Percentiles rank a stretch among this genome's conserved stretches.
phyloP scores from a whole-genome alignment of 2,329 filamentous ascomycete genomes.

The Didymella segeticola region DNA sequence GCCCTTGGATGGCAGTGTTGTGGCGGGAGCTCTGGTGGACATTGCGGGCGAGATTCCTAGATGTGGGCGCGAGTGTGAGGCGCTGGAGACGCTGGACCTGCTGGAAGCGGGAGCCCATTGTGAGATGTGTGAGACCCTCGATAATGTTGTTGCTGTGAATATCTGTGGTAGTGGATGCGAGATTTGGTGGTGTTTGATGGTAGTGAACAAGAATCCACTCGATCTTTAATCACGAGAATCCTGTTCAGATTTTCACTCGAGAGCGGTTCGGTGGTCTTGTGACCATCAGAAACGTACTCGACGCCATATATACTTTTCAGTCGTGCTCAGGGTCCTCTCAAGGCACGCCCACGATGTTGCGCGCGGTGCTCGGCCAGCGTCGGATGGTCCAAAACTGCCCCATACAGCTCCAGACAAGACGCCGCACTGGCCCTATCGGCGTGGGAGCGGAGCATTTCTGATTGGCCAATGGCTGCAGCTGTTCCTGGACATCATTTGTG shows the following conservation, averaged over 20 bases:
- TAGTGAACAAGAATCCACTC: neutral
- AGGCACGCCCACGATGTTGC: slow-evolving; percentile 24
- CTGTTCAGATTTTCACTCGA: slow-evolving; percentile 8
- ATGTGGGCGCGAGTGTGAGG: slow-evolving; percentile 27
- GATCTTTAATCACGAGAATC: too few species aligned
- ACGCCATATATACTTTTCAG: slow-evolving; percentile 34
- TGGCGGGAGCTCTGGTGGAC: slow-evolving; percentile 42
- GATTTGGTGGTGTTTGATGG: neutral
- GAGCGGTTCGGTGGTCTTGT: slow-evolving; percentile 12
- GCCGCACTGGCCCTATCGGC: slow-evolving; percentile 6
- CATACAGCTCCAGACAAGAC: slow-evolving; percentile 13
- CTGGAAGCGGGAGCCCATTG: slow-evolving; percentile 33
- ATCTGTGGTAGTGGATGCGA: slow-evolving; percentile 3
- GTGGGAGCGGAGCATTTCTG: slow-evolving; percentile 13
- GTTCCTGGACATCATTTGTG: slow-evolving; percentile 7
- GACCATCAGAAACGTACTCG: slow-evolving; percentile 13
- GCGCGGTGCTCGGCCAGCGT: slow-evolving; percentile 36
- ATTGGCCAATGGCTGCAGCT: slow-evolving; percentile 14
- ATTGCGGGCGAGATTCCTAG: slow-evolving; percentile 33
- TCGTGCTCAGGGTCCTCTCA: slow-evolving; percentile 15
- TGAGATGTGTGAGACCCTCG: neutral
- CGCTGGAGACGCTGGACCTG: slow-evolving; percentile 33
- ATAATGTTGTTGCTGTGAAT: neutral
- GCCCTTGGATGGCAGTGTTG: slow-evolving; percentile 37
- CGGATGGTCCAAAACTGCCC: slow-evolving; percentile 27